phyloP scores from a whole-genome alignment of 164 flowering plant species.

The Vitis amurensis region DNA sequence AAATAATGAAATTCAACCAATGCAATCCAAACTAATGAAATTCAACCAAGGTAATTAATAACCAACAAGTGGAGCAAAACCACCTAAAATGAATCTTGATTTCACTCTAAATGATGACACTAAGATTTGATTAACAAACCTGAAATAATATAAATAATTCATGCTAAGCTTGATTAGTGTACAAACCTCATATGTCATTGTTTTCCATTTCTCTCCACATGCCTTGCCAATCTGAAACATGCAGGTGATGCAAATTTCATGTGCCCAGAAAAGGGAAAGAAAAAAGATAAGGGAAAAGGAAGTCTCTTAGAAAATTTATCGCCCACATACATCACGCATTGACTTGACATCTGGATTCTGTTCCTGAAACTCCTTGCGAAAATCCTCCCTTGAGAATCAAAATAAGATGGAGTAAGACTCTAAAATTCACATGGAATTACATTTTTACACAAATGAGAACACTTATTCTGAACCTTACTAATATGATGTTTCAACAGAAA shows the following conservation, averaged over 20 bases:
- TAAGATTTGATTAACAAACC: too few relatives aligned
- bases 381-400: constrained; percentile 73
- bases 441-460: too few relatives aligned
- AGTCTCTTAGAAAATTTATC: background rate
- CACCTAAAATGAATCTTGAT: background rate
- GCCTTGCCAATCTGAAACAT: constrained; percentile 83
- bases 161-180: background rate
- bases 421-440: background rate
- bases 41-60: background rate
- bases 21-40: background rate
- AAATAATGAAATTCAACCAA: too few relatives aligned
- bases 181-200: constrained; percentile 87
- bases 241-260: background rate
- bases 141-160: too few relatives aligned
- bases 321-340: constrained; percentile 84
- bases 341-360: constrained; percentile 88
- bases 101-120: background rate
- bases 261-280: background rate
- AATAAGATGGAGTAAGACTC: constrained; percentile 2
- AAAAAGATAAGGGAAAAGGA: background rate
- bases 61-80: background rate
- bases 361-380: constrained; percentile 83
- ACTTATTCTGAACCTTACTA: too few relatives aligned
- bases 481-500: background rate
- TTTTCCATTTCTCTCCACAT: constrained; percentile 95